Evolutionary conservation across 768 basidiomycete species (phyloP), one percentile per base, ranked within the genome.

Genomic region (Termitomyces sp.): DNA sequence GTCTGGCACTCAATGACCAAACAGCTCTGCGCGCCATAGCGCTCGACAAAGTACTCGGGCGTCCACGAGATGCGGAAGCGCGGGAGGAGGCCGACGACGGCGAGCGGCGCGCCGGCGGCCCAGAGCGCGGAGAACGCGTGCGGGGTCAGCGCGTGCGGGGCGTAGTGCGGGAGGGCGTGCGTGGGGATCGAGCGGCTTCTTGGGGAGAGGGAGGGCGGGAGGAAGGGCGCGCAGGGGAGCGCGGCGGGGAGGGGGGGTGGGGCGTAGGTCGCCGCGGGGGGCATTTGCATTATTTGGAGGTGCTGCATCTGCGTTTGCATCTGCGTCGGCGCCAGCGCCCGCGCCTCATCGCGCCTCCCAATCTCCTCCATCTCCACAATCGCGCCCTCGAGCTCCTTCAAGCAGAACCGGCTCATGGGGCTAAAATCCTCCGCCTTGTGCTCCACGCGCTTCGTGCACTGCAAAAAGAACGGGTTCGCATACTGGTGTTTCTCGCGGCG

Each of bases 1-100:
- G 79, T 82, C 73, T 93, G 87, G 65, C 92, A 96, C 69, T 96
- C 90, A 16, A 92, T 77, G 56, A 97, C 85, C 51, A 86, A 75
- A 68, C 88, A 87, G 28, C 66, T 74, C 60, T 89, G 81, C 10
- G 75, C 69, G 7, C 83, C 85, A 67, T 89, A 88, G 60, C 85
- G 77, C 52, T 82, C 70, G 18, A 84, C 80, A 70, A 98, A 94
- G 65, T 87, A 89, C 55, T 87, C 81, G 0, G 95, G 95, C 5
- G 81, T 85, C 95, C 95, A 98, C 56, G 78, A 68, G 59, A 87
- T 70, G 63, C 79, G 74, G 70, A 94, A 87, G 61, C 84, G 81
- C 15, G 76, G 65, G 49, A 82, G 71, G 20, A 92, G 70, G 29
- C 79, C 82, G 29, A 84, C 87, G 48, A 97, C 88, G 31, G 96